Evolutionary conservation across 2,329 filamentous ascomycete genomes (phyloP).

Genomic region (Curvularia lunata): DNA sequence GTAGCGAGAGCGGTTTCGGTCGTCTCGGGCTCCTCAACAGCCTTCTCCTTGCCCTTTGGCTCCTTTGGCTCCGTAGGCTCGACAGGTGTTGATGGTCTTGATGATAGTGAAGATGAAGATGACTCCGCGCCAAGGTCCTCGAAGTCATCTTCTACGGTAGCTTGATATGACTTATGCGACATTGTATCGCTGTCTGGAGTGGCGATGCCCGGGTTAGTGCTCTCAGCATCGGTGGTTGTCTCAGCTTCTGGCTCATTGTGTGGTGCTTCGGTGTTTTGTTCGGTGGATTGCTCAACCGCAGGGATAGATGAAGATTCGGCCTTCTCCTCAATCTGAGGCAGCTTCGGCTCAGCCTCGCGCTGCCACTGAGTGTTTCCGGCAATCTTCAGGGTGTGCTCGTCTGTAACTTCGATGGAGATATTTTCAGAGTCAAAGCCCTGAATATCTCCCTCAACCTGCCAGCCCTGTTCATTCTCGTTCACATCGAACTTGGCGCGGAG

Average conservation of each 20-base stretch:
- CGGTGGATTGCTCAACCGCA: neutral
- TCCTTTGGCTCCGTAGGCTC: conserved; percentile 23
- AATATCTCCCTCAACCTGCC: conserved; percentile 42
- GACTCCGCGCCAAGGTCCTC: conserved; percentile 45
- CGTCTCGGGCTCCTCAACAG: conserved; percentile 20
- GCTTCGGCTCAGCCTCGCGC: conserved; percentile 18
- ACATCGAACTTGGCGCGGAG: conserved; percentile 42
- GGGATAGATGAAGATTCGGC: neutral
- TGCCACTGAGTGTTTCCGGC: conserved; percentile 40
- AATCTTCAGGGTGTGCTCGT: conserved; percentile 44
- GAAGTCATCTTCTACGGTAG: conserved; percentile 47
- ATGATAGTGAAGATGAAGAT: conserved; percentile 39
- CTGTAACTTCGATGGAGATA: conserved; percentile 44
- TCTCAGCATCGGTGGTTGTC: conserved; percentile 11
- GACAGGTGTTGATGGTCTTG: conserved; percentile 22
- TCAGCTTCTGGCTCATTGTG: conserved; percentile 16
- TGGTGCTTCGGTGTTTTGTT: neutral
- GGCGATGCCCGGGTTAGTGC: conserved; percentile 17
- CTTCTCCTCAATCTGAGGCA: conserved; percentile 14
- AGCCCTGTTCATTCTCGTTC: conserved; percentile 38
- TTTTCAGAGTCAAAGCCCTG: conserved; percentile 46
- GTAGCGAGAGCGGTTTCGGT: conserved; percentile 26
- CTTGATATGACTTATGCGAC: conserved; percentile 44
- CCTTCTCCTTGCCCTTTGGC: conserved; percentile 40
- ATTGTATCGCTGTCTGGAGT: conserved; percentile 38